A percentile compares a stretch with the other conserved stretches of the same genome.
Evolutionary conservation across 805 yeast genomes (phyloP).

Genomic region (Lachancea quebecensis): DNA sequence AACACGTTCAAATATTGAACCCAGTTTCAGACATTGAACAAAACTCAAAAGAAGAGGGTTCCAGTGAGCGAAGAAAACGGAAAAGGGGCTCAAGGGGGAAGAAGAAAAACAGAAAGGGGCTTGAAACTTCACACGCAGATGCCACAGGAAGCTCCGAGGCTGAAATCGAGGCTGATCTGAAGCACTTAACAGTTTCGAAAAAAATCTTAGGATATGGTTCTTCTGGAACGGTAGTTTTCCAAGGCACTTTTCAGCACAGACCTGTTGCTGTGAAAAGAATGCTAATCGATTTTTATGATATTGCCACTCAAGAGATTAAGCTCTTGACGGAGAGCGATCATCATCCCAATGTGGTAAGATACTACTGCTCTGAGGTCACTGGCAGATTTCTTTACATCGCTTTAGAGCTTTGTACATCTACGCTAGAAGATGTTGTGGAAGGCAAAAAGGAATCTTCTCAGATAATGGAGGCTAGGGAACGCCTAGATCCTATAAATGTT

Average conservation of each 20-base stretch:
- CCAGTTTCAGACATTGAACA: conserved; percentile 11
- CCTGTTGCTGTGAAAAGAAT: conserved; percentile 95
- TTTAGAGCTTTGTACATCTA: conserved; percentile 80
- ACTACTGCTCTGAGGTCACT: conserved; percentile 86
- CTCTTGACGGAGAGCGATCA: conserved; percentile 90
- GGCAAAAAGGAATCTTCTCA: conserved; percentile 34
- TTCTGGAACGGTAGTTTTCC: conserved; percentile 90
- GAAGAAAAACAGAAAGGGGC: conserved; percentile 41
- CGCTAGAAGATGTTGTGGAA: conserved; percentile 79
- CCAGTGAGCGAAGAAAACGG: conserved; percentile 41
- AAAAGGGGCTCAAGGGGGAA: conserved; percentile 88
- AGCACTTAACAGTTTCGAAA: conserved; percentile 57
- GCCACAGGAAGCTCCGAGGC: conserved; percentile 9
- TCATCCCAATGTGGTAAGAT: conserved; percentile 90
- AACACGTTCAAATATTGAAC: conserved; percentile 8
- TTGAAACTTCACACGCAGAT: conserved; percentile 1
- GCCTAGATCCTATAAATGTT: conserved; percentile 46
- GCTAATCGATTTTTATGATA: conserved; percentile 87
- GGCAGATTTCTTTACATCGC: conserved; percentile 90
- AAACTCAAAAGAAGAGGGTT: conserved; percentile 10
- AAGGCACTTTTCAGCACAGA: conserved; percentile 83
- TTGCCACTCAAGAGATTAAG: conserved; percentile 87
- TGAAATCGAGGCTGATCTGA: conserved; percentile 31
- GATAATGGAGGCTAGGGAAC: conserved; percentile 33
- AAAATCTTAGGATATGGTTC: conserved; percentile 90